Evolutionary conservation across 139 green algal genomes (phyloP), one percentile per base, ranked within the genome.

Genomic region (Diplosphaera chodatii): DNA sequence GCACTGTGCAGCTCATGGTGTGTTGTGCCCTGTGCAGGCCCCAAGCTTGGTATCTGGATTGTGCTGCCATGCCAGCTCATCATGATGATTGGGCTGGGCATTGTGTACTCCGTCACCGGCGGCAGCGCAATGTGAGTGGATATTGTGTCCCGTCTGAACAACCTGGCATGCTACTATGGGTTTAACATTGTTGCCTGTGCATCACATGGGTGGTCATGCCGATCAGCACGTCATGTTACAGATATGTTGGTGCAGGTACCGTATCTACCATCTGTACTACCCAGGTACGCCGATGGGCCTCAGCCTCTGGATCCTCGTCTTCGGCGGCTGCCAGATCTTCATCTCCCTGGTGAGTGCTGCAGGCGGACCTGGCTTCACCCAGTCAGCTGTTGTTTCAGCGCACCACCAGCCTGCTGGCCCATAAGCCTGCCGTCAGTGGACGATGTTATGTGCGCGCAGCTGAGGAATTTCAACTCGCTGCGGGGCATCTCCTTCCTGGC

Each of bases 401-500:
- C n/a, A n/a, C n/a, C n/a, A n/a, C n/a, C n/a, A n/a, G n/a, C n/a
- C n/a, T n/a, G n/a, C n/a, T n/a, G n/a, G n/a, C n/a, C n/a, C n/a
- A n/a, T n/a, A n/a, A n/a, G n/a, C n/a, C n/a, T n/a, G n/a, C n/a
- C n/a, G n/a, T n/a, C n/a, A n/a, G n/a, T n/a, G n/a, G n/a, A n/a
- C n/a, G n/a, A n/a, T n/a, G n/a, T n/a, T 23, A 48, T 20, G 8
- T 48, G 37, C 48, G 10, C 48, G 67, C 72, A 77, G 72, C 30
- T 74, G 55, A 67, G 65, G 23, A 63, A 40, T 40, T 74, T 78
- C 29, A 62, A 67, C 23, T 63, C 67, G 2, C 37, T 78, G 15
- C 5, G 64, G 8, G 22, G 66, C 6, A 65, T 84, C 3, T 78
- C 69, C 29, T 41, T 82, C 1, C 28, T 77, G 15, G 84, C 82